Evolutionary conservation across 2,329 filamentous ascomycete genomes (phyloP), one percentile per base, ranked within the genome.

Genomic region (Erysiphe pisi): DNA sequence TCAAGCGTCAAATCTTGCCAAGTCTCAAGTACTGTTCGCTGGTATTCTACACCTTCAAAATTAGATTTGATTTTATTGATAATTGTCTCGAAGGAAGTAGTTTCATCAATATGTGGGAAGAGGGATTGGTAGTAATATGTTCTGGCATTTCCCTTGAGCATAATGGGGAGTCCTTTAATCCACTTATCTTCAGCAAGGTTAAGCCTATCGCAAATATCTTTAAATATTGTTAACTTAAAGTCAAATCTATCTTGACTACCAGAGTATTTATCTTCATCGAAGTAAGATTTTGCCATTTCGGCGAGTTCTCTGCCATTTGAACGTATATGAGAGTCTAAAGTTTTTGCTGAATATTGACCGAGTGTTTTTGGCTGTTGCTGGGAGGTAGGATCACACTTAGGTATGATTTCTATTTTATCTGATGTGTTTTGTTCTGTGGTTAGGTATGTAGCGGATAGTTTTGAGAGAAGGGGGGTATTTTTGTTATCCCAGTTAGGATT

Each of bases 101-200:
- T 18, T 22, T 31, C 9, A 31, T 14, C 14, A 68, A 6, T 68
- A 4, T 68, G 20, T 16, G 61, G 28, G 28, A 68, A 68, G 16
- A 68, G 20, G 28, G 61, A n/a, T 9, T 12, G 6, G 31, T 75
- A 78, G 40, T 45, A 77, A 36, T 74, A 40, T 20, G 73, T 68
- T 75, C 75, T 18, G 16, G 75, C 77, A 58, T 76, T 40, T 31
- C 74, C 63, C 61, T 76, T 76, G 4, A 77, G 68, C 61, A 77
- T 77, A 1, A 70, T 77, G 31, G 75, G 75, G 40, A 76, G 70
- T 0, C 56, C 77, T 11, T 47, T 75, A 2, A 58, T 61, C n/a
- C 28, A 49, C 43, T 1, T 65, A 36, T 49, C 73, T 63, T 76
- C n/a, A 52, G 73, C 45, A n/a, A 77, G 63, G 4, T 71, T 31